Conservation (phyloP, 2,329 filamentous ascomycete species). For the Trichoderma pleuroti region DNA sequence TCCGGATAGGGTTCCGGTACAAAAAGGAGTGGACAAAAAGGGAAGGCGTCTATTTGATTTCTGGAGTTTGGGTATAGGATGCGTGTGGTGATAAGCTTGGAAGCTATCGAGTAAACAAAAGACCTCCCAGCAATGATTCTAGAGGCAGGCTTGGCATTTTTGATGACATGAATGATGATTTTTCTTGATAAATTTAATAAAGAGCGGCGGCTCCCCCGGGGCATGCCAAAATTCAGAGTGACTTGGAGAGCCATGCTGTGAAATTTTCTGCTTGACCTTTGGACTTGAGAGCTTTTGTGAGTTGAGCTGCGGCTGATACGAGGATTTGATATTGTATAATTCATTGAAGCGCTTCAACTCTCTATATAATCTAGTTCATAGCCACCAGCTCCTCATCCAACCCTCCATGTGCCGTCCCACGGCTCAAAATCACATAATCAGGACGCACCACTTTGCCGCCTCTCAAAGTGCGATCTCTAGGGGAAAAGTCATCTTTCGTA, state of each 20-base stretch:
- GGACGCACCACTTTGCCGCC: constrained; percentile 51
- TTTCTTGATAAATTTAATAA: constrained; percentile 1
- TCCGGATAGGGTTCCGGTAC: constrained; percentile 6
- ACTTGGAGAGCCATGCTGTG: constrained; percentile 7
- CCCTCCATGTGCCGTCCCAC: constrained; percentile 34
- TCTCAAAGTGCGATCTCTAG: constrained; percentile 49
- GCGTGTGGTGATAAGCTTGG: constrained; percentile 5
- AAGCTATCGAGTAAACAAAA: constrained; percentile 18
- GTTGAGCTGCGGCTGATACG: background rate
- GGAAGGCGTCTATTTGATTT: constrained; percentile 7
- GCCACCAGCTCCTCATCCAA: background rate
- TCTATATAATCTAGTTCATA: background rate
- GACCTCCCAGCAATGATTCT: constrained; percentile 17
- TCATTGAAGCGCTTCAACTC: background rate
- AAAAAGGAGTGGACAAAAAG: background rate
- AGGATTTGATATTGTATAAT: background rate
- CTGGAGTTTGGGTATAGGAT: constrained; percentile 21
- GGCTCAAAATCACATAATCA: constrained; percentile 61
- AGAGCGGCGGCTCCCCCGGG: background rate
- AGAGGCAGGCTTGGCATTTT: constrained; percentile 17
- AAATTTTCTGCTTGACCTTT: background rate
- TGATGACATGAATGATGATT: constrained; percentile 15
- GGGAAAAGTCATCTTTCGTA: constrained; percentile 52
- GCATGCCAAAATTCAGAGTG: constrained; percentile 10
- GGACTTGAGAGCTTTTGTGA: background rate